Evolutionary conservation across 768 basidiomycete genomes (phyloP), one percentile per base, ranked within the genome.

Genomic region (Lyophyllum shimeji): DNA sequence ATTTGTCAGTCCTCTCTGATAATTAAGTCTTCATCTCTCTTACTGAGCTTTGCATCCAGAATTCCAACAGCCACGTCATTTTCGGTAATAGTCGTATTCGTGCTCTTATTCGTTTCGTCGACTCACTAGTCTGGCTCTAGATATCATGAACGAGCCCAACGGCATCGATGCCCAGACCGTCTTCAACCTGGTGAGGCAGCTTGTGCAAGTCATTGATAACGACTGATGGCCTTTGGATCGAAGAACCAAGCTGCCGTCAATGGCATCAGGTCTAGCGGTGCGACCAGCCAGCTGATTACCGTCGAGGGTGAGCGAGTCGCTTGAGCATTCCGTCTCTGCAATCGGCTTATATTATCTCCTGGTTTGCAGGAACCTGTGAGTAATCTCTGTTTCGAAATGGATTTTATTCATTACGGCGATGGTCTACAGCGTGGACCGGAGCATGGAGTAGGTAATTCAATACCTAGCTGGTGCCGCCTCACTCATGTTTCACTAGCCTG

Each of bases 91-190:
- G 40, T 13, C 5, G 13, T 56, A 11, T 12, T 9, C 17, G 12
- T 18, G 50, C 43, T 4, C 9, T 18, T n/a, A 20, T 23, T 44
- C 48, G 23, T 24, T 7, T 39, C 20, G 15, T 39, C 9, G 2
- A 47, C 42, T 37, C 20, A 52, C 23, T 13, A 27, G 45, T n/a
- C 3, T 31, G 29, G n/a, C 46, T 21, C 43, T 21, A 76, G 76
- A 83, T 63, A 66, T 82, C 60, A 80, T 78, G 81, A 89, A 88
- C 72, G 85, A 89, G 70, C 87, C 87, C 44, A 69, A 85, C 60
- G 81, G 69, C 55, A 83, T 85, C 55, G 73, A 78, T 55, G 83
- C 83, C 6, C 59, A 67, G n/a, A 71, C 72, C 25, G 83, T 82
- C 23, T 80, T 80, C 65, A 61, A 73, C 45, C 68, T 84, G 51